Evolutionary conservation across 768 basidiomycete genomes (phyloP), one percentile per base, ranked within the genome.

Genomic region (Psilocybe subaeruginosa): DNA sequence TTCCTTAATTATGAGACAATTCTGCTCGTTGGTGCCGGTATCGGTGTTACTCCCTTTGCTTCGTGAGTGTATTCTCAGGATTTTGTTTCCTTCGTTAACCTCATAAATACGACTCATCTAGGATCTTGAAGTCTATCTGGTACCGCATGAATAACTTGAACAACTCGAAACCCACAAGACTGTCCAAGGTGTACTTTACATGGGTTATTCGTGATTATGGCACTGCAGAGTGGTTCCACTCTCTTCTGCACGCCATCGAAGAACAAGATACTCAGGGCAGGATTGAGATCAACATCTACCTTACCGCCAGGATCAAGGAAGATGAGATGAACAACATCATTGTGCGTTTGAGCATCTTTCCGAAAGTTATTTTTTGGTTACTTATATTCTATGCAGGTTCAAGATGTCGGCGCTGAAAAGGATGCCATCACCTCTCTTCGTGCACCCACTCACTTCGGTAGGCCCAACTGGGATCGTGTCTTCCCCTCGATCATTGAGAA

Each of bases 141-240:
- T 98, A 97, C 78, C 90, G 94, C 59, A 91, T 96, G 91, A 97
- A 95, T 77, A 90, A 90, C 76, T 82, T 94, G 69, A 85, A 90
- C 69, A 76, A 80, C 64, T 84, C 83, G 23, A 89, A 87, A 73
- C 85, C 86, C 12, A 96, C 95, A 1, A 84, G 92, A 51, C 83
- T 97, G 43, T 91, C 90, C 53, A 97, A 98, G 78, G 91, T 93
- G 51, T 94, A 94, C 80, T 94, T 96, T 72, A 92, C 92, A 14
- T 96, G 94, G 95, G 93, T 96, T 69, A 97, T 97, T 72, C 90
- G 93, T 67, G 94, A 96, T 74, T 95, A 93, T 69, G 92, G 90
- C 63, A 84, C 84, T 41, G 92, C 92, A 4, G 92, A 93, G 72
- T 95, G 92, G 92, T 97, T 97, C 86, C 93, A 96, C 76, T 93